Evolutionary conservation across 805 yeast genomes (phyloP), one percentile per base, ranked within the genome.

Genomic region (Ogataea nakhonphanomensis): DNA sequence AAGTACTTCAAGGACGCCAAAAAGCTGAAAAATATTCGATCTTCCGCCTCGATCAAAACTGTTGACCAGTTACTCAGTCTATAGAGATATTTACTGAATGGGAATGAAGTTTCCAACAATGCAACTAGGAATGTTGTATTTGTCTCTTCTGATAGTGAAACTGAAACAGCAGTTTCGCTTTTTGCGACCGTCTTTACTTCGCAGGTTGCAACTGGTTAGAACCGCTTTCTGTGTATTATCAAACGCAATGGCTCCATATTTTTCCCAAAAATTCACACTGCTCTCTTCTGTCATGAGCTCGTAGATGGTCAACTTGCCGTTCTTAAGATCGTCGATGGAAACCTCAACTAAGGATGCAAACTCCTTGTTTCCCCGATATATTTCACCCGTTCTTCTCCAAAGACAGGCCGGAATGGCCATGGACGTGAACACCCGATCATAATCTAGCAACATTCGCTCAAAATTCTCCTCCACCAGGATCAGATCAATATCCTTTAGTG

Each of bases 361-460:
- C 59, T 91, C 98, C 58, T 90, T 89, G 62, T 91, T 91, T 0
- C 96, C 98, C 45, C 97, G 65, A 54, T 87, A 91, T 3, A 91
- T 91, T 51, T 91, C 98, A 2, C 98, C 98, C 0, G 98, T 90
- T 53, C 98, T 80, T 58, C 98, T 70, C 97, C 98, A 91, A 22
- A 91, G 70, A 64, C 98, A 91, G 1, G 97, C 96, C 1, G 98
- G 98, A 45, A 91, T 88, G 6, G 97, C 96, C 96, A 91, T 89
- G 4, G 95, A 84, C 0, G 97, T 89, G 65, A 91, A 91, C 3
- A 91, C 96, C 25, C 98, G 72, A 59, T 91, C 98, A 56, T 91
- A 89, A 53, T 91, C 96, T 37, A 91, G 67, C 32, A 91, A 65
- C 95, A 91, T 86, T 47, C 97, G 71, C 65, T 91, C 98, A 58